Evolutionary conservation across 139 green algal genomes (phyloP), one percentile per base, ranked within the genome.

Genomic region (Chlamydomonas eustigma): DNA sequence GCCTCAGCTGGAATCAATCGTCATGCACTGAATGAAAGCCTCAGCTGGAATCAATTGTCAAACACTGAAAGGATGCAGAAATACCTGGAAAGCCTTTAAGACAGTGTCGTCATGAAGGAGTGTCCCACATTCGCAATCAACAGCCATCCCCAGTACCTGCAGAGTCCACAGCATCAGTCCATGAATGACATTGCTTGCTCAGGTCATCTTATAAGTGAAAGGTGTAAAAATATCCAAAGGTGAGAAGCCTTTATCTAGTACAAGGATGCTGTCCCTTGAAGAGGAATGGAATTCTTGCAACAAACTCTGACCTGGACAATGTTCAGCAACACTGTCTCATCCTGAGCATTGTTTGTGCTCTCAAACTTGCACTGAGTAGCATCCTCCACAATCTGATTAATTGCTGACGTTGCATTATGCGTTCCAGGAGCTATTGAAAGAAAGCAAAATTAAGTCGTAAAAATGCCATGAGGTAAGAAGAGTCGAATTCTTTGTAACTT

Each of bases 271-370:
- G n/a, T n/a, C n/a, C n/a, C n/a, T n/a, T n/a, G n/a, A n/a, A n/a
- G n/a, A n/a, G n/a, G n/a, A n/a, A n/a, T n/a, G n/a, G n/a, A n/a
- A n/a, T n/a, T n/a, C n/a, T n/a, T n/a, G n/a, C n/a, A n/a, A n/a
- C n/a, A n/a, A n/a, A n/a, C n/a, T n/a, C n/a, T n/a, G n/a, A 89
- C 88, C 87, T 98, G 92, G 39, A 98, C 81, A 50, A 99, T 97
- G 69, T 94, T 94, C 58, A 92, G 85, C 37, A 99, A 89, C 32
- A 99, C 95, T 28, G 94, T 90, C 72, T 99, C 95, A 78, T 99
- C 94, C n/a, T 86, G 85, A 1, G 87, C 88, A 35, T 91, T 84
- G 73, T 93, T 90, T 2, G 95, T 97, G 2, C 88, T 89, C 82
- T 98, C 93, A 82, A 99, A 99, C 74, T 92, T 93, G 88, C 93